Evolutionary conservation across 805 yeast genomes (phyloP), one percentile per base, ranked within the genome.

Genomic region (Ogataea ramenticola): DNA sequence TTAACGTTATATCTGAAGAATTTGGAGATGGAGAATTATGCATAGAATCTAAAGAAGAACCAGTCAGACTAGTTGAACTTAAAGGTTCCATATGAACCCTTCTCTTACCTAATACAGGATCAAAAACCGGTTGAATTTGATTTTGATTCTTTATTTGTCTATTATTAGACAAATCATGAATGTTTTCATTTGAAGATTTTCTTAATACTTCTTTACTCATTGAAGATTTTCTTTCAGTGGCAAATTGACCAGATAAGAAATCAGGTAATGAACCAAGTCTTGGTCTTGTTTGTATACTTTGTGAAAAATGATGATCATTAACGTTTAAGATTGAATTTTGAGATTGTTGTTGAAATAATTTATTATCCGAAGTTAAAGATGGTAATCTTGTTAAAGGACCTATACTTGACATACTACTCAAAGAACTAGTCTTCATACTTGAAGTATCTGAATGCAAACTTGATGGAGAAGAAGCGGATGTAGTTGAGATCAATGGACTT

Each of bases 201-300:
- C 37, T 34, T 34, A 34, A 20, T 19, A 34, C 17, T 34, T 34
- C 37, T 34, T 34, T 34, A 20, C 26, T 19, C 3, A 34, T 34
- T 7, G 37, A 34, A 12, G 24, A 19, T 12, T 34, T 17, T 20
- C 24, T 34, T 34, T 34, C 37, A 8, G 37, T 19, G 19, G 37
- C 17, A 32, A 32, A 32, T 32, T 32, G 35, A 6, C 35, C 35
- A n/a, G 35, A 16, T 20, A 34, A 24, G 12, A 36, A 36, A 20
- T 36, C 39, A 19, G 42, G 42, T 20, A 39, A 39, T 7, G 42
- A 39, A 17, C 35, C 29, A 19, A 39, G 15, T 30, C 42, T 29
- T 29, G 42, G 42, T 39, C 42, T 29, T n/a, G 15, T 11, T 4
- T 14, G n/a, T 9, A 26, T 19, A 15, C 20, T 12, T 10, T 34